Evolutionary conservation across 2,329 filamentous ascomycete species (phyloP).

Genomic region (Fonsecaea erecta): DNA sequence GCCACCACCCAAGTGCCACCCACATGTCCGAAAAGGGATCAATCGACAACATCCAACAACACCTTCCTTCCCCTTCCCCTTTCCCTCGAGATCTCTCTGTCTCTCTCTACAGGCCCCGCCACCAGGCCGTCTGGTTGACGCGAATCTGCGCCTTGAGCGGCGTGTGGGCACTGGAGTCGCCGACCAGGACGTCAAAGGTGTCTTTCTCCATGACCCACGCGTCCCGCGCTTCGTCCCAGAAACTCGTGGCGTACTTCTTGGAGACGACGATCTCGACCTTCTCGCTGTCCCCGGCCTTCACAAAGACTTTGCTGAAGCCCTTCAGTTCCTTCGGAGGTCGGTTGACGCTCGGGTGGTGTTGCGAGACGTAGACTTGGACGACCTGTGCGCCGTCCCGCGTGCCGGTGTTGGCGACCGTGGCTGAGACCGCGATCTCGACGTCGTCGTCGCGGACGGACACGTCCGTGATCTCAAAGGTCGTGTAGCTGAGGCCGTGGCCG

Average conservation of each 20-base stretch:
- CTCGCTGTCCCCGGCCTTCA: slow-evolving; percentile 65
- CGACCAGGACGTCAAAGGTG: slow-evolving; percentile 66
- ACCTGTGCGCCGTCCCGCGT: slow-evolving; percentile 58
- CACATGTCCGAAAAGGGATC: too few species aligned
- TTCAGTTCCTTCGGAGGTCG: slow-evolving; percentile 66
- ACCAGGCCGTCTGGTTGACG: slow-evolving; percentile 67
- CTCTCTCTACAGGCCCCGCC: slow-evolving; percentile 63
- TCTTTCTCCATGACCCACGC: slow-evolving; percentile 71
- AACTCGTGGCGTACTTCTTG: slow-evolving; percentile 69
- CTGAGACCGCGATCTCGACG: slow-evolving; percentile 54
- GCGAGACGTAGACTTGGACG: slow-evolving; percentile 59
- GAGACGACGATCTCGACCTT: slow-evolving; percentile 60
- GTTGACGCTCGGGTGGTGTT: slow-evolving; percentile 58
- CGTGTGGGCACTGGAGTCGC: slow-evolving; percentile 52
- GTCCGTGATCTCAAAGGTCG: slow-evolving; percentile 64
- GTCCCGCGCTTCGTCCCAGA: slow-evolving; percentile 70
- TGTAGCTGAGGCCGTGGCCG: slow-evolving; percentile 80
- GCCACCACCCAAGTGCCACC: too few species aligned
- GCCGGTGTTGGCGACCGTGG: slow-evolving; percentile 59
- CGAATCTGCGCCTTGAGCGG: slow-evolving; percentile 58
- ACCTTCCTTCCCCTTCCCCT: not conserved
- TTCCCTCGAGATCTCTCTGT: too few species aligned
- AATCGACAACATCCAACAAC: too few species aligned
- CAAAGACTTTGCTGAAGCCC: slow-evolving; percentile 67
- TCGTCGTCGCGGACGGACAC: slow-evolving; percentile 52